Base-by-base conservation (phyloP, 805 yeast genomes). In the Wickerhamomyces silvicola region DNA sequence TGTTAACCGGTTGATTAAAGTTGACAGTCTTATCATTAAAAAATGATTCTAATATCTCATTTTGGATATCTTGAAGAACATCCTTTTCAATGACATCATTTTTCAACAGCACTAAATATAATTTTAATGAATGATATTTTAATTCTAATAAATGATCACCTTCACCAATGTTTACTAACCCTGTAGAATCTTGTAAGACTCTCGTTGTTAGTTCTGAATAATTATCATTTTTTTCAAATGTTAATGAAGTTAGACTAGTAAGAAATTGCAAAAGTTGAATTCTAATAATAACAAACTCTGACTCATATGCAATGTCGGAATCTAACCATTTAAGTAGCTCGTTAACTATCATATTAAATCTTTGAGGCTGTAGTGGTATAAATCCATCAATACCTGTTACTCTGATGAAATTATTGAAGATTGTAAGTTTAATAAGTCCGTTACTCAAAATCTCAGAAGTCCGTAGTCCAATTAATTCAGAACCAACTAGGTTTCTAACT, bases 391-490 rank as follows among this genome's bases (percentile, higher is more conserved):
- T 63, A 13, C 57, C 46, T 4, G 41, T 42, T 12, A 27, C 18
- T 2, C 29, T 15, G 36, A 75, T 60, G 40, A 62, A 56, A 36
- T 65, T 60, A 28, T 62, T 65, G 24, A 80, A 55, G 4, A 78
- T 42, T 1, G 75, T 57, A 4, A 81, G 37, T 52, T 68, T 66
- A 11, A 52, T 54, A 22, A 74, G 50, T 0, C 81, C 81, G 3
- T 50, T 50, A 3, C 46, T 28, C 7, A 65, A 31, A 10, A 78
- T 62, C 20, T 69, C 69, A 0, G 54, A 31, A 2, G 66, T 45
- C 31, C 62, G 64, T 3, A 70, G 56, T 2, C 86, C 84, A 28
- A 81, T 59, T 14, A 81, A 50, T 43, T 79, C 86, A 1, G 88
- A 74, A 10, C 77, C 76, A n/a, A 72, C 59, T 34, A 66, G 64